Percentiles rank a stretch among this genome's conserved stretches.
These are phyloP conservation scores for Suillus ampliporus DNA, from an alignment of 768 basidiomycete species.

Conservation along the genomic window DNA sequence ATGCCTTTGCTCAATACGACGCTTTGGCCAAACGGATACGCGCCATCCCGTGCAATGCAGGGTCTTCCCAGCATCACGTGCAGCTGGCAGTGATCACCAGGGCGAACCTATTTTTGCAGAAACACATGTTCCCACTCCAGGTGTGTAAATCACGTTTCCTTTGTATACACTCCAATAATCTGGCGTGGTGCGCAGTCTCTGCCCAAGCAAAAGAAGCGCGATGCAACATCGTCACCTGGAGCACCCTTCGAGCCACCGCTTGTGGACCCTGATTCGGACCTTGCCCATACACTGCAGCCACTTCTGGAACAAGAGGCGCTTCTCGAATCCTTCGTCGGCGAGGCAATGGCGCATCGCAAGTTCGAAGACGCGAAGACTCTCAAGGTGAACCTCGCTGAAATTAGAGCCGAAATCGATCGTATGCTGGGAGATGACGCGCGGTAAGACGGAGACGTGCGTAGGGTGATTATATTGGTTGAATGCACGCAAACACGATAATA, in stretches of 20 bases:
- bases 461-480: neutral
- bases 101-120: slow-evolving; percentile 83
- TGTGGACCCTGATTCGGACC: slow-evolving; percentile 70
- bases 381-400: slow-evolving; percentile 79
- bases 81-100: slow-evolving; percentile 81
- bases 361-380: slow-evolving; percentile 94
- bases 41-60: slow-evolving; percentile 65
- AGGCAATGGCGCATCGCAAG: slow-evolving; percentile 89
- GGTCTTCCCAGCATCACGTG: slow-evolving; percentile 82
- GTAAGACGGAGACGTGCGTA: slow-evolving; percentile 10
- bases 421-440: slow-evolving; percentile 49
- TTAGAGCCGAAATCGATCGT: slow-evolving; percentile 81
- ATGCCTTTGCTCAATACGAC: slow-evolving; percentile 90
- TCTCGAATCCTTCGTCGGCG: slow-evolving; percentile 87
- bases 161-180: neutral
- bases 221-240: slow-evolving; percentile 19
- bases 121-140: slow-evolving; percentile 76
- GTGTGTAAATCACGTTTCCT: slow-evolving; percentile 14
- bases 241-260: slow-evolving; percentile 25
- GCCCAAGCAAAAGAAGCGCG: slow-evolving; percentile 52
- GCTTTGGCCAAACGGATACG: slow-evolving; percentile 85
- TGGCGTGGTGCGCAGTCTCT: slow-evolving; percentile 39
- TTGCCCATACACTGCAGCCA: slow-evolving; percentile 81
- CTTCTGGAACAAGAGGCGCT: slow-evolving; percentile 94
- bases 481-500: slow-evolving; percentile 1